Evolutionary conservation across 768 basidiomycete species (phyloP), one percentile per base, ranked within the genome.

Genomic region (Sarcomyxa edulis): DNA sequence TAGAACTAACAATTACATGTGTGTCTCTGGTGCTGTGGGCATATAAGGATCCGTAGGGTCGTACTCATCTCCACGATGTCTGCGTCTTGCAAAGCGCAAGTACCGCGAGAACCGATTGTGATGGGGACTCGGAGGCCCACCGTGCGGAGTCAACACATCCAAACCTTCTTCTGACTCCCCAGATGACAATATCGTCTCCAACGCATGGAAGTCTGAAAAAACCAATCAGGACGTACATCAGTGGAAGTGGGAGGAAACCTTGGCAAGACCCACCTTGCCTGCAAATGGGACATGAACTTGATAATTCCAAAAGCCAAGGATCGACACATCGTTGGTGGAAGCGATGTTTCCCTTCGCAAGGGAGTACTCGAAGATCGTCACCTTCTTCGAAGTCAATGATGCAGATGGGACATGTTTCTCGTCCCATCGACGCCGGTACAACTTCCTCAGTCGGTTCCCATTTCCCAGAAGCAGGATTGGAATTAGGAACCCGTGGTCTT

Each of bases 281-380:
- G 59, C 94, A 96, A 20, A 96, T 74, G 5, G 94, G 94, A 61
- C 95, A 96, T 22, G 87, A 84, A 42, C 83, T 83, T 1, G 92
- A 93, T 19, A 95, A 69, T 50, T 93, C 81, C 32, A 98, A 68
- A 28, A 98, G 64, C 94, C 94, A 95, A 23, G 84, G 89, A 60
- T 95, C 93, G 40, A 95, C 92, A 54, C 93, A 96, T 26, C 66
- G 63, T 51, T 85, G 81, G 52, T 98, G 94, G 66, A 95, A 98
- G 42, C 76, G 71, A 55, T 97, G 94, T 47, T 87, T 81, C 32
- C 85, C 86, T 53, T 93, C 88, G 59, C 94, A 97, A 1, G 93
- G 94, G 33, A 97, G 62, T 27, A 95, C 73, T 16, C 94, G 81
- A 10, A 96, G 61, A 56, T 95, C 89, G 51, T 97, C 94, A 1